phyloP scores from a whole-genome alignment of 805 yeast genomes.

The Candida suzukii region DNA sequence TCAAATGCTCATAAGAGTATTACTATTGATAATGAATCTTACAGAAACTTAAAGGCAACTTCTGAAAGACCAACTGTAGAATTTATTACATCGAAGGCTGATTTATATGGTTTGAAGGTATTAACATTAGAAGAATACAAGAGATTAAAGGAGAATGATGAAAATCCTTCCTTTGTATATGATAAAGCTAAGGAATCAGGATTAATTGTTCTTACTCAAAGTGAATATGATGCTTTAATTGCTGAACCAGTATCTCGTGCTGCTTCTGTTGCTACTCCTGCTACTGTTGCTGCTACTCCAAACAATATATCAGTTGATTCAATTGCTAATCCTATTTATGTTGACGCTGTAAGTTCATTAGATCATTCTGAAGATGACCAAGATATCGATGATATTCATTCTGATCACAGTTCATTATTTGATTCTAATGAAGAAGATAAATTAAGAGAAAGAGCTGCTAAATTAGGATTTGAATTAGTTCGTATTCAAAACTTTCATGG shows the following conservation, averaged over 20 bases:
- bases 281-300: neutral
- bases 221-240: neutral
- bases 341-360: constrained; percentile 15
- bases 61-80: constrained; percentile 9
- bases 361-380: constrained; percentile 7
- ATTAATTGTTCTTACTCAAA: constrained; percentile 3
- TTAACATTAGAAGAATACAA: constrained; percentile 11
- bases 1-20: constrained; percentile 22
- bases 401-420: constrained; percentile 4
- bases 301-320: constrained; percentile 11
- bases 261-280: neutral
- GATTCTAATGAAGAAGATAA: constrained; percentile 22
- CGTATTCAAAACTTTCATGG: constrained; percentile 17
- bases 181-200: neutral
- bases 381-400: constrained; percentile 5
- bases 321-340: constrained; percentile 6
- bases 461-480: constrained; percentile 27
- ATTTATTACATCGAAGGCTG: constrained; percentile 14
- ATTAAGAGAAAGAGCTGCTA: constrained; percentile 26
- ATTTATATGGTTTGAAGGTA: constrained; percentile 9
- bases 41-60: constrained; percentile 11
- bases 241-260: too few species aligned
- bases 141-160: constrained; percentile 1
- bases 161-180: neutral
- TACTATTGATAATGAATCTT: constrained; percentile 17